A percentile compares a stretch with the other conserved stretches of the same genome.
phyloP scores from a whole-genome alignment of 208 protist species.

The Giardia muris region DNA sequence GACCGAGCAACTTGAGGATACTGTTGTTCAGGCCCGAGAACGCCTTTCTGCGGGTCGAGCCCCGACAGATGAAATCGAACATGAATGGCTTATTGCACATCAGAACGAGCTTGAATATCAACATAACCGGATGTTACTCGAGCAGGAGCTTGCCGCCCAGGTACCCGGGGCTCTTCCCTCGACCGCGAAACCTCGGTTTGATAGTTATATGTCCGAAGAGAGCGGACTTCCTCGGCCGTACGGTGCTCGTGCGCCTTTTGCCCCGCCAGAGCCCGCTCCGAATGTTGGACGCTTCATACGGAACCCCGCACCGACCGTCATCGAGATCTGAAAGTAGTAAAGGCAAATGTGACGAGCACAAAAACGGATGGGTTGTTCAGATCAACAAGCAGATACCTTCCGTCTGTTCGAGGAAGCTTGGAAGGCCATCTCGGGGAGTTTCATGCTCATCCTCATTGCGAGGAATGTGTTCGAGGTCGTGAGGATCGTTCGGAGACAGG shows the following conservation, averaged over 20 bases:
- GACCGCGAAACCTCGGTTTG: neutral
- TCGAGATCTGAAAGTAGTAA: neutral
- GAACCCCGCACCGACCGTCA: neutral
- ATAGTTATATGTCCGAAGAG: neutral
- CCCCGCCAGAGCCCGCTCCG: neutral
- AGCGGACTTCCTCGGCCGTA: constrained; percentile 18
- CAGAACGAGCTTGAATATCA: neutral
- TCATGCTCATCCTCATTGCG: too few relatives aligned
- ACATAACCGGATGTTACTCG: neutral
- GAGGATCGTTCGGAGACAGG: too few relatives aligned
- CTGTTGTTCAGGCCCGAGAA: neutral
- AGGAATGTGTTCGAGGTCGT: too few relatives aligned
- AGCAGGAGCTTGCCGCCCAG: neutral
- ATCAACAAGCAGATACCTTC: too few relatives aligned
- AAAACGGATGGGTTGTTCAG: too few relatives aligned
- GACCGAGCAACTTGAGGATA: neutral
- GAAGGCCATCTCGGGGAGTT: too few relatives aligned
- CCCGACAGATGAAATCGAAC: constrained; percentile 18
- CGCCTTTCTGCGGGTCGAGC: neutral
- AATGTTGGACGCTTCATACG: neutral
- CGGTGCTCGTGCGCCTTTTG: neutral
- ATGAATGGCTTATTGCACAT: constrained; percentile 21
- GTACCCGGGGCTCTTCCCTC: neutral
- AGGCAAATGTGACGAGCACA: too few relatives aligned
- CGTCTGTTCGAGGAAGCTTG: too few relatives aligned